These are phyloP conservation scores for Teratosphaeria gauchensis DNA, from an alignment of 2,329 filamentous ascomycete genomes.

Conservation along the genomic window DNA sequence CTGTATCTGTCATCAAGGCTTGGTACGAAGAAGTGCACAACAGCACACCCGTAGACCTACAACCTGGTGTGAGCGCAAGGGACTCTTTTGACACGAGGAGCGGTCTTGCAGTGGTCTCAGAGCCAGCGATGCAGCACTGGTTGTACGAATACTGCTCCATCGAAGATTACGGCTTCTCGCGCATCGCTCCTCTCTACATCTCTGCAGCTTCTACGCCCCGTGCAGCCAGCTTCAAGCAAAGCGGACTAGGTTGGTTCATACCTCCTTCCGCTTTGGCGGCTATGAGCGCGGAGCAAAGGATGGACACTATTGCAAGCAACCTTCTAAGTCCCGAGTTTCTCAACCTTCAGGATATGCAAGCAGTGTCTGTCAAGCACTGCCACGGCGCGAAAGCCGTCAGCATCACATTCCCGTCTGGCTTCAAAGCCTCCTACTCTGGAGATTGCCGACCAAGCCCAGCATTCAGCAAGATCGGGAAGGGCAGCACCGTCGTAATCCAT, in stretches of 20 bases:
- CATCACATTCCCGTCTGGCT: conserved; percentile 65
- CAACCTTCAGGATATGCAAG: conserved; percentile 57
- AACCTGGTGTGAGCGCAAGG: conserved; percentile 9
- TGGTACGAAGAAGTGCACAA: conserved; percentile 57
- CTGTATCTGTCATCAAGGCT: conserved; percentile 66
- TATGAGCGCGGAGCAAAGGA: conserved; percentile 14
- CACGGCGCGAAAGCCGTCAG: conserved; percentile 64
- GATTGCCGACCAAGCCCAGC: conserved; percentile 71
- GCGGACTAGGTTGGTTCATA: conserved; percentile 26
- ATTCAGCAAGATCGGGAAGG: conserved; percentile 62
- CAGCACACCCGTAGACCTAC: conserved; percentile 16
- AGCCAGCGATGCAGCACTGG: conserved; percentile 62
- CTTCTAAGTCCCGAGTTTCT: conserved; percentile 33
- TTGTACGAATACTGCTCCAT: conserved; percentile 69
- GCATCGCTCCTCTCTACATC: conserved; percentile 43
- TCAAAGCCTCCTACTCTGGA: conserved; percentile 87
- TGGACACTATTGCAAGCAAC: conserved; percentile 16
- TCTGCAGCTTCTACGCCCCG: conserved; percentile 13
- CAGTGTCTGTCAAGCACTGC: conserved; percentile 68
- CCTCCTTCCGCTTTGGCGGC: conserved; percentile 16
- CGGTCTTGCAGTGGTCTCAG: conserved; percentile 57
- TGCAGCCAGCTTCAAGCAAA: neutral
- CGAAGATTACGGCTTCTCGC: conserved; percentile 65
- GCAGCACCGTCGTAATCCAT: conserved; percentile 78
- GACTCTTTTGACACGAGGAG: conserved; percentile 12